phyloP scores from a whole-genome alignment of 2,329 filamentous ascomycete species.

The Xylaria sp. region DNA sequence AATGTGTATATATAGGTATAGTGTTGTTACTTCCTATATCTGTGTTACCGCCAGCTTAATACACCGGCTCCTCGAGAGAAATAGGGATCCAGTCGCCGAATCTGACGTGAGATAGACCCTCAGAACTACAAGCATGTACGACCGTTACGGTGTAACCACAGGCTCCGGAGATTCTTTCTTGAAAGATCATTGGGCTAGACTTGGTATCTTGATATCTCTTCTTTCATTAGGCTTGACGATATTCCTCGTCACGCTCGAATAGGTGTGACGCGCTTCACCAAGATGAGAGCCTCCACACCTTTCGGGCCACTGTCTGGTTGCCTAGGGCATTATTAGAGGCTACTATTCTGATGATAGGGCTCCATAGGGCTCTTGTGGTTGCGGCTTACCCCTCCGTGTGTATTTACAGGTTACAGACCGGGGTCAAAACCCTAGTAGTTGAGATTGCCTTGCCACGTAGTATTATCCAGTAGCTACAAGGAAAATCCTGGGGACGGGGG shows the following conservation, averaged over 20 bases:
- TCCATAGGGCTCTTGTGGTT: neutral
- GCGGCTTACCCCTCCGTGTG: conserved; percentile 1
- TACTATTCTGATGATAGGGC: neutral
- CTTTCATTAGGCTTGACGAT: neutral
- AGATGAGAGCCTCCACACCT: neutral
- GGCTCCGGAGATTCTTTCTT: neutral
- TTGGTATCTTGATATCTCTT: neutral
- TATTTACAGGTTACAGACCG: conserved; percentile 5
- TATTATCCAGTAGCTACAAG: conserved; percentile 6
- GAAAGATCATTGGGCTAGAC: neutral
- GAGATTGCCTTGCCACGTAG: conserved; percentile 17
- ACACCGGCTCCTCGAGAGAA: neutral
- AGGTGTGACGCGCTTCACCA: neutral
- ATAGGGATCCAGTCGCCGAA: conserved; percentile 12
- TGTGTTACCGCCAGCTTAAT: conserved; percentile 5
- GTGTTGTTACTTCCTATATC: neutral
- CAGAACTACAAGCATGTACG: conserved; percentile 1
- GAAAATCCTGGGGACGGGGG: conserved; percentile 12
- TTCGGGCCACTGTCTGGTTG: neutral
- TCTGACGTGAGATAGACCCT: neutral
- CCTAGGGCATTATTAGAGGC: neutral
- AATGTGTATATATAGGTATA: neutral
- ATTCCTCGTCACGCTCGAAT: neutral
- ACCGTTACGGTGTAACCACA: neutral
- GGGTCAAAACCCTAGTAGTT: conserved; percentile 16